Conservation (phyloP, 345 rosid species). For the Populus alba region DNA sequence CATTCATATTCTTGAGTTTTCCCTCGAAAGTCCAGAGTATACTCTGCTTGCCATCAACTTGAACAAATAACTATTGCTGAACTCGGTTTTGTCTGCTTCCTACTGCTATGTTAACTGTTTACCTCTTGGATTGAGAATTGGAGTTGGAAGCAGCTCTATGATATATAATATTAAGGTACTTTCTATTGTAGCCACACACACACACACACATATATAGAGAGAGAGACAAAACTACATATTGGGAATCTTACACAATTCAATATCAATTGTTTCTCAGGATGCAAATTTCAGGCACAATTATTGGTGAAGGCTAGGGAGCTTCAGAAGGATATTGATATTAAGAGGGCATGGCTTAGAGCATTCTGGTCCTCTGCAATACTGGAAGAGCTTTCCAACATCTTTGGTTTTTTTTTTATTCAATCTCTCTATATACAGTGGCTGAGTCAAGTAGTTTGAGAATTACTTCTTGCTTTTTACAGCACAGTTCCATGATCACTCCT, state of each 20-base stretch:
- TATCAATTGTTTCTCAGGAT: neutral
- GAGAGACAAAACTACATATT: neutral
- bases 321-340: neutral
- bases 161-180: too few species aligned
- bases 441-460: neutral
- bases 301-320: neutral
- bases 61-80: too few species aligned
- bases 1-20: neutral
- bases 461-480: neutral
- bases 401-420: neutral
- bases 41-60: neutral
- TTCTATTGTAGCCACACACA: too few species aligned
- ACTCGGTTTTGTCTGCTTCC: too few species aligned
- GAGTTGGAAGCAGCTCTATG: slow-evolving; percentile 1
- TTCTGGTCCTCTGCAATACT: neutral
- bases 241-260: neutral
- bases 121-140: neutral
- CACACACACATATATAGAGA: too few species aligned
- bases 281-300: neutral
- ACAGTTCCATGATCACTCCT: neutral
- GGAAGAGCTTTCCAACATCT: neutral
- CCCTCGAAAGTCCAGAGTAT: neutral
- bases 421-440: neutral
- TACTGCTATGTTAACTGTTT: neutral
- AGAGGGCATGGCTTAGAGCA: neutral